Evolutionary conservation across 208 protist genomes (phyloP).

Genomic region (Leptomonas seymouri): DNA sequence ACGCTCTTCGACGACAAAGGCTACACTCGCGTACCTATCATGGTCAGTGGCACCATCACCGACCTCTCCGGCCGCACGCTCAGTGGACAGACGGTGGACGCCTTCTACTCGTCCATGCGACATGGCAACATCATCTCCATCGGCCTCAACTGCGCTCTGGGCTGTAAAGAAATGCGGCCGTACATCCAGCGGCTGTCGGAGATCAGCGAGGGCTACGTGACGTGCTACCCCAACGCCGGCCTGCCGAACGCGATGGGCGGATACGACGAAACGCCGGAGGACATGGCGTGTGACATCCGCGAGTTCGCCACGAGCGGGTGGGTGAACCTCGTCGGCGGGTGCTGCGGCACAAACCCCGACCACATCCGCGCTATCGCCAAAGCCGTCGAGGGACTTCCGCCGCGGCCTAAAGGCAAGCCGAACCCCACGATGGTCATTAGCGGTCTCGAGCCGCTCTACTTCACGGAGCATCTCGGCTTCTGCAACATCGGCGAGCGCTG

Average conservation of each 20-base stretch:
- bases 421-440: constrained; percentile 63
- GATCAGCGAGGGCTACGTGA: constrained; percentile 62
- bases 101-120: constrained; percentile 91
- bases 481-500: constrained; percentile 98
- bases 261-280: constrained; percentile 74
- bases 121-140: constrained; percentile 91
- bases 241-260: constrained; percentile 81
- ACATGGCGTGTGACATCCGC: constrained; percentile 57
- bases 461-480: constrained; percentile 89
- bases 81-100: constrained; percentile 97
- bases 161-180: constrained; percentile 66
- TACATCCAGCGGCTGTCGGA: constrained; percentile 56
- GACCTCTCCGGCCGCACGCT: constrained; percentile 95
- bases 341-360: constrained; percentile 71
- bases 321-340: constrained; percentile 79
- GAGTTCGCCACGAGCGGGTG: constrained; percentile 57
- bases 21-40: constrained; percentile 54
- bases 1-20: constrained; percentile 84
- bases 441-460: constrained; percentile 88
- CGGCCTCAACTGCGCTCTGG: constrained; percentile 96
- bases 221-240: constrained; percentile 81
- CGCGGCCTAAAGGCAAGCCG: constrained; percentile 35
- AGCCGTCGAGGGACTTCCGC: constrained; percentile 34
- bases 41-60: constrained; percentile 95
- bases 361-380: constrained; percentile 74